phyloP scores from a whole-genome alignment of 106 monocot species.

The Narthecium ossifragum region DNA sequence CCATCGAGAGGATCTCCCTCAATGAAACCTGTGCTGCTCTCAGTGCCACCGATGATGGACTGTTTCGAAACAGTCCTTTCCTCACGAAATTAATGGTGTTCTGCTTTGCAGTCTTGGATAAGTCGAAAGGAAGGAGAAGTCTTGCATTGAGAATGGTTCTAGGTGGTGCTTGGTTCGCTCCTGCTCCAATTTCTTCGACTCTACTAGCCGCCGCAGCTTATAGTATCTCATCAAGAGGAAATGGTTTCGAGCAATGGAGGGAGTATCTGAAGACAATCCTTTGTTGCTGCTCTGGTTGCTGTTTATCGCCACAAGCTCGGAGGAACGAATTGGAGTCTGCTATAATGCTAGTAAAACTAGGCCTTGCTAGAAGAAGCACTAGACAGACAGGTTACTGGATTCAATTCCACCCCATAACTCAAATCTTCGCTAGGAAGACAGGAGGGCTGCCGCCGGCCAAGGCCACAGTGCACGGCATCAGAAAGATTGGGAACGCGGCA shows the following conservation, averaged over 20 bases:
- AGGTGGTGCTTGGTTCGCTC: slow-evolving; percentile 55
- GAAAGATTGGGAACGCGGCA: slow-evolving; percentile 21
- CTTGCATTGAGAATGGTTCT: slow-evolving; percentile 43
- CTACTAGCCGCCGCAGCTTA: slow-evolving; percentile 39
- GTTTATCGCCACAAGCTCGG: slow-evolving; percentile 27
- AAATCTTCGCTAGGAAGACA: slow-evolving; percentile 22
- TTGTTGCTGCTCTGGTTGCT: slow-evolving; percentile 24
- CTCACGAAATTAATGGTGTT: slow-evolving; percentile 46
- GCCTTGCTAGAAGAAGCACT: slow-evolving; percentile 36
- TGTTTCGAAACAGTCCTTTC: slow-evolving; percentile 41
- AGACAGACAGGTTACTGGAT: slow-evolving; percentile 40
- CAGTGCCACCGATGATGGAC: slow-evolving; percentile 27
- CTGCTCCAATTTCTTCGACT: slow-evolving; percentile 45
- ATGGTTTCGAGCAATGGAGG: slow-evolving; percentile 29
- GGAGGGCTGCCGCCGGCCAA: slow-evolving; percentile 42
- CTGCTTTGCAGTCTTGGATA: slow-evolving; percentile 43
- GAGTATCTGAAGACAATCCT: slow-evolving; percentile 19
- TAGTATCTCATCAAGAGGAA: slow-evolving; percentile 29
- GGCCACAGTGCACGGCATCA: slow-evolving; percentile 45
- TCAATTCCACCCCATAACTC: slow-evolving; percentile 36
- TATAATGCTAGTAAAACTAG: slow-evolving; percentile 52
- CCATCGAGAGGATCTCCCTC: slow-evolving; percentile 42
- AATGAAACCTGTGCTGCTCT: slow-evolving; percentile 15
- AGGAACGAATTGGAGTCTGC: slow-evolving; percentile 54
- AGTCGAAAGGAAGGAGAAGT: slow-evolving; percentile 22